phyloP scores from a whole-genome alignment of 2,329 filamentous ascomycete genomes.

The Tolypocladium album region DNA sequence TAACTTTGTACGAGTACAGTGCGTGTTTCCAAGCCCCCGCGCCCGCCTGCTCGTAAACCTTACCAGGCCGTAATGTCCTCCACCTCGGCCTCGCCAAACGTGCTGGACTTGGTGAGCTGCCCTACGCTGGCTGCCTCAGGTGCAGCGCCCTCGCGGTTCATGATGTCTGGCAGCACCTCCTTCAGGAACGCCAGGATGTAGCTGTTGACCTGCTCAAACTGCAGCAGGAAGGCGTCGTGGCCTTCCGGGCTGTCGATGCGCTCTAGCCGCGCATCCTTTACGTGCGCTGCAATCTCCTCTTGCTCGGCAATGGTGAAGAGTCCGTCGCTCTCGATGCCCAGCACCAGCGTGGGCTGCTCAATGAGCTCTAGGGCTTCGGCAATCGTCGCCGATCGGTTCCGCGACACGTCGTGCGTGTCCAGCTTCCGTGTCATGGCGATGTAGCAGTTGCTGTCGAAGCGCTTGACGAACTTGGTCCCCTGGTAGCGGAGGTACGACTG shows the following conservation, averaged over 20 bases:
- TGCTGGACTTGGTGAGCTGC: slow-evolving; percentile 71
- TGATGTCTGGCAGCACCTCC: slow-evolving; percentile 78
- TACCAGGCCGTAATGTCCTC: slow-evolving; percentile 94
- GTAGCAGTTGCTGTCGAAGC: slow-evolving; percentile 98
- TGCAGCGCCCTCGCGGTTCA: slow-evolving; percentile 49
- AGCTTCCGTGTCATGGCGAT: slow-evolving; percentile 97
- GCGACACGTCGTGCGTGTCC: slow-evolving; percentile 90
- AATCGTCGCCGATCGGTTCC: slow-evolving; percentile 58
- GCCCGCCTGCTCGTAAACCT: neutral
- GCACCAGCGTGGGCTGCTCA: slow-evolving; percentile 77
- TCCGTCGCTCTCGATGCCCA: slow-evolving; percentile 92
- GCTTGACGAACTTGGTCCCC: slow-evolving; percentile 89
- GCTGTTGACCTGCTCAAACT: slow-evolving; percentile 93
- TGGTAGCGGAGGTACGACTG: slow-evolving; percentile 97
- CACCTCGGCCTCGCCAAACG: slow-evolving; percentile 90
- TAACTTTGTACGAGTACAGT: neutral
- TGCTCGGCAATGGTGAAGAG: slow-evolving; percentile 97
- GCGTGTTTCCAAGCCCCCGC: neutral
- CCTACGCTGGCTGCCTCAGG: slow-evolving; percentile 43
- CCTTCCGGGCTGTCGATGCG: slow-evolving; percentile 91
- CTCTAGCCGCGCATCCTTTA: slow-evolving; percentile 66
- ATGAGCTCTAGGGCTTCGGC: slow-evolving; percentile 70
- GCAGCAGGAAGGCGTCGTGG: slow-evolving; percentile 89
- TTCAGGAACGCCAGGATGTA: slow-evolving; percentile 78
- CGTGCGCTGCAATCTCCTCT: slow-evolving; percentile 74